Conservation (phyloP, 192 early-diverging fungal genomes). For the Coemansia sp. region DNA sequence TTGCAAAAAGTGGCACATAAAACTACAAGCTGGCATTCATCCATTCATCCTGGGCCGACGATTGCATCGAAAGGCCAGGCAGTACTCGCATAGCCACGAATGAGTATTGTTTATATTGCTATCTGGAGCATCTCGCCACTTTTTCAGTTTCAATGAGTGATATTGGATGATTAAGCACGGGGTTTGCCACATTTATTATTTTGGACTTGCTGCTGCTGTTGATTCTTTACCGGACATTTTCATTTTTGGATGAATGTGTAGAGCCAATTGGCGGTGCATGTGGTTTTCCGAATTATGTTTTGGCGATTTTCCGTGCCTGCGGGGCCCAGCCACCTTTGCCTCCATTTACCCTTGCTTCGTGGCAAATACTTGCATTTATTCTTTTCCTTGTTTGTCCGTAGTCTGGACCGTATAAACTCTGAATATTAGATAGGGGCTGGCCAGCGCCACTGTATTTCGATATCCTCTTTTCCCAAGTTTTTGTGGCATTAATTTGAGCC, state of each 20-base stretch:
- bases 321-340: not conserved
- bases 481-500: not conserved
- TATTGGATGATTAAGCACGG: conserved; percentile 2
- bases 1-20: too few species aligned
- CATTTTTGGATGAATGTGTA: not conserved
- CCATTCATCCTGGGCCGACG: too few species aligned
- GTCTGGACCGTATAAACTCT: not conserved
- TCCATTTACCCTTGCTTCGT: not conserved
- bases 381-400: not conserved
- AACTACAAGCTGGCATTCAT: too few species aligned
- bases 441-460: not conserved
- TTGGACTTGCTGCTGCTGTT: not conserved
- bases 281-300: not conserved
- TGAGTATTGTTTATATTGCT: too few species aligned
- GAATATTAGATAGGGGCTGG: not conserved
- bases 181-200: not conserved
- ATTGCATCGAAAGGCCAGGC: too few species aligned
- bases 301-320: not conserved
- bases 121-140: too few species aligned
- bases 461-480: not conserved
- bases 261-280: not conserved
- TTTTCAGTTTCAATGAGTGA: conserved; percentile 11
- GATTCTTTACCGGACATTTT: not conserved
- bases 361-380: not conserved
- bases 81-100: too few species aligned